phyloP scores from a whole-genome alignment of 176 grass and related monocot species.

The Oryza nivara region DNA sequence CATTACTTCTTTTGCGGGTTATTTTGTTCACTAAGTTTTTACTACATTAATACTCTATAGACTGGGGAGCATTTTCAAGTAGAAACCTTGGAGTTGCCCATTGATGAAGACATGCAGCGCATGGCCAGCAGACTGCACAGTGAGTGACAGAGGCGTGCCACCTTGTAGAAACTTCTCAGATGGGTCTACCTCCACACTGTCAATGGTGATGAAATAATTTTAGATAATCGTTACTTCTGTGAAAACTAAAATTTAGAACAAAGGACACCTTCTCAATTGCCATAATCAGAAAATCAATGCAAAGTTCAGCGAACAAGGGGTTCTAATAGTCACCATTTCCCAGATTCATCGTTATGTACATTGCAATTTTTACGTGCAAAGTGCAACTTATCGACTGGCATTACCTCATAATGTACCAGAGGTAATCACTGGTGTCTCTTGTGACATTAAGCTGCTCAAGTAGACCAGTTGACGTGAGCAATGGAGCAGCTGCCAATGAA shows the following conservation, averaged over 20 bases:
- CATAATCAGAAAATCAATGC: constrained; percentile 23
- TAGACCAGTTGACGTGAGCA: constrained; percentile 70
- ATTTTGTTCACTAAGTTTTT: constrained; percentile 26
- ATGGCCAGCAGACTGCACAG: constrained; percentile 90
- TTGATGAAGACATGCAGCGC: constrained; percentile 87
- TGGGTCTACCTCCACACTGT: constrained; percentile 83
- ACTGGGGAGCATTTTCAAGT: not conserved
- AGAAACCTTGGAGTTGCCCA: constrained; percentile 82
- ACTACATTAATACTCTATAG: not conserved
- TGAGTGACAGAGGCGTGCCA: constrained; percentile 64
- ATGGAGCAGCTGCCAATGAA: constrained; percentile 71
- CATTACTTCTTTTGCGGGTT: not conserved
- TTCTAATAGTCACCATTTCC: not conserved
- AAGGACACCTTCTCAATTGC: not conserved
- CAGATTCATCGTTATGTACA: not conserved
- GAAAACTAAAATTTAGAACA: not conserved
- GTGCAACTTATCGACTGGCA: not conserved
- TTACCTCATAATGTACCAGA: constrained; percentile 98
- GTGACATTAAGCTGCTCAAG: constrained; percentile 97
- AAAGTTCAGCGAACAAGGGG: not conserved
- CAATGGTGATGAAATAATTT: constrained; percentile 31
- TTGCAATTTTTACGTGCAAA: constrained; percentile 5
- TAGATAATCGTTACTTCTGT: not conserved
- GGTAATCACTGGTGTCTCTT: constrained; percentile 86
- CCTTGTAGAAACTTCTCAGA: constrained; percentile 79